Evolutionary conservation across 2,329 filamentous ascomycete species (phyloP), one percentile per base, ranked within the genome.

Genomic region (Claviceps fusiformis): DNA sequence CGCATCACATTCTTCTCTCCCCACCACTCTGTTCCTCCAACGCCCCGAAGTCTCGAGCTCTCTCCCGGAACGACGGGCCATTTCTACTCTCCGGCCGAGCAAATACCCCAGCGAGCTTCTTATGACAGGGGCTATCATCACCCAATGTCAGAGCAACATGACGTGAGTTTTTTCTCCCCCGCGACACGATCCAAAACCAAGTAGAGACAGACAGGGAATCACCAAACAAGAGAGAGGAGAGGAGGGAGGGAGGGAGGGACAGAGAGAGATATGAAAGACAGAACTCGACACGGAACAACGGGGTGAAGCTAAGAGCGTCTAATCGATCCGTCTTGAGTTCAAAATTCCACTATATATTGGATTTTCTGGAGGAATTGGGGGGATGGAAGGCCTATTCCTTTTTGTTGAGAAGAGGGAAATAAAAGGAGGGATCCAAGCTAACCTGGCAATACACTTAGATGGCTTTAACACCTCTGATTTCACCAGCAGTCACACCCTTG

Each of bases 401-500:
- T 37, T 10, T 17, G 15, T 41, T 41, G 37, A 17, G 37, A 41
- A 13, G 13, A 41, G 37, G 17, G 3, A 41, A 17, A 41, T 15
- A 31, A n/a, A 33, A 46, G 37, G 9, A 24, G 24, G 24, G 7
- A 37, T 39, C 19, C 11, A 13, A 29, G 29, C 39, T 52, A 35
- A 53, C 51, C 27, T 31, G 33, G 13, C 31, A 31, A 24, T 8
- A 47, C 10, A 3, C 53, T 33, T 63, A 86, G 81, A 82, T 88
- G 79, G 76, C 83, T 10, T 91, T 91, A 65, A 92, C 87, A 2
- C 88, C 88, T 0, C 76, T 92, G 35, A 87, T 88, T 11, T 91
- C 88, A 19, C 88, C 88, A n/a, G 88, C 87, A 5, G 87, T 92
- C 47, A 91, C 87, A 2, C 87, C 88, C 27, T 75, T 90, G 52